Evolutionary conservation across 148 eudicot genomes (phyloP), one percentile per base, ranked within the genome.

Genomic region (Rhododendron mucronatum): DNA sequence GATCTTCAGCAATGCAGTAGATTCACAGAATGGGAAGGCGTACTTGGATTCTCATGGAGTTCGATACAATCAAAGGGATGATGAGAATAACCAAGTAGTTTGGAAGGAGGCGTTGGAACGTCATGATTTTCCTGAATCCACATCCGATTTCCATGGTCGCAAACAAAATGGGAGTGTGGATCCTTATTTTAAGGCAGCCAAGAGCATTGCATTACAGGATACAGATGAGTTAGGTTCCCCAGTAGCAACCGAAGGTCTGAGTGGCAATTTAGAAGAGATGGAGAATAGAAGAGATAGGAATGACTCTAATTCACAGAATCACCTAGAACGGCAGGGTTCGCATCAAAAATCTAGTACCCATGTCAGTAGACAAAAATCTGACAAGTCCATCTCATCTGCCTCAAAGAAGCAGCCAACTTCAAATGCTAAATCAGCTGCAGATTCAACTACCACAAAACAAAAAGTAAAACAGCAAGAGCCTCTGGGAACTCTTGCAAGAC

Each of bases 1-100:
- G 94, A 96, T 93, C 84, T 96, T 96, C 73, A 95, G 95, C 89
- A 93, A 86, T 91, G 92, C 65, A 69, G 55, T 75, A 75, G 79
- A 75, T 75, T 20, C 47, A 39, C 48, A 78, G 55, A 45, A 78
- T 44, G 51, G 55, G 47, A 44, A 78, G 81, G 81, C 28, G 18
- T 12, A 21, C 57, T 47, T 78, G 81, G 53, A 78, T 78, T 16
- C 89, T 80, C 85, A n/a, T 61, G 82, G 82, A 82, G 75, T 84
- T 90, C 86, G 87, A 81, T 93, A 84, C 37, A 88, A 55, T 80
- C 82, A 81, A 85, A 85, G 48, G 77, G 91, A 84, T 82, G 89
- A 82, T 74, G 93, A 87, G 61, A 87, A 61, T 51, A 73, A 84
- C 50, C 88, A 89, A 86, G 89, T 85, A 82, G 87, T 85, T 37